Evolutionary conservation across 163 green algal genomes (phyloP).

Genomic region (Chlamydomonas reinhardtii): DNA sequence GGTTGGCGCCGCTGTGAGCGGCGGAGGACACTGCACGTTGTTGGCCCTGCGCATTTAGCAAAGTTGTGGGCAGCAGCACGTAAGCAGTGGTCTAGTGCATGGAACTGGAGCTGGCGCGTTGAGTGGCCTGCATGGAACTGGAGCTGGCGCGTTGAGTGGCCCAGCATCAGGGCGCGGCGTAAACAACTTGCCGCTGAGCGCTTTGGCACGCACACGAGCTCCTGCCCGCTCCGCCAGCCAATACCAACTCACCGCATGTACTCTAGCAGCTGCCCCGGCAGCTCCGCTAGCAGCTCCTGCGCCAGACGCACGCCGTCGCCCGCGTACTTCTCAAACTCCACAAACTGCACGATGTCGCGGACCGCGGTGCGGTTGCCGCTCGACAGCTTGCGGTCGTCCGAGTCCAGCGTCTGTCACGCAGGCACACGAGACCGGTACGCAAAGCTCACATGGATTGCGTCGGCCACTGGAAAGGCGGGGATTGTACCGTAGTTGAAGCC

Average conservation of each 20-base stretch:
- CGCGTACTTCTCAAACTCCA: conserved; percentile 56
- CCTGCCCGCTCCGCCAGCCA: background rate
- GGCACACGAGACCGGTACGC: no score
- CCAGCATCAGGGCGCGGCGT: no score
- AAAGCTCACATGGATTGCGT: no score
- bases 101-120: no score
- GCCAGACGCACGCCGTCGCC: conserved; percentile 56
- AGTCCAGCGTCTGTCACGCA: conserved; percentile 54
- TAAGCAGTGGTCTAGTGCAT: no score
- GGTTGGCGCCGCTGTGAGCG: background rate
- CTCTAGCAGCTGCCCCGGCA: conserved; percentile 67
- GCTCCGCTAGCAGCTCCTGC: conserved; percentile 67
- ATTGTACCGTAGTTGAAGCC: no score
- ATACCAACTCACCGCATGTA: conserved; percentile 49
- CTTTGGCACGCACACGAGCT: no score
- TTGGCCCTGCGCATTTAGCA: background rate
- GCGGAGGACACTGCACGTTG: background rate
- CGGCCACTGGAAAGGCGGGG: no score
- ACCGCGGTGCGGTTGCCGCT: conserved; percentile 41
- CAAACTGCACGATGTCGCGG: conserved; percentile 73
- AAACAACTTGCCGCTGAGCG: no score
- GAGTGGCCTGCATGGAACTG: no score
- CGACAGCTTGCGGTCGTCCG: conserved; percentile 45
- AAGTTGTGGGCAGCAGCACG: no score
- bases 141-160: no score